phyloP scores from a whole-genome alignment of 1,284 basidiomycete species.

The Rhodotorula sp. region DNA sequence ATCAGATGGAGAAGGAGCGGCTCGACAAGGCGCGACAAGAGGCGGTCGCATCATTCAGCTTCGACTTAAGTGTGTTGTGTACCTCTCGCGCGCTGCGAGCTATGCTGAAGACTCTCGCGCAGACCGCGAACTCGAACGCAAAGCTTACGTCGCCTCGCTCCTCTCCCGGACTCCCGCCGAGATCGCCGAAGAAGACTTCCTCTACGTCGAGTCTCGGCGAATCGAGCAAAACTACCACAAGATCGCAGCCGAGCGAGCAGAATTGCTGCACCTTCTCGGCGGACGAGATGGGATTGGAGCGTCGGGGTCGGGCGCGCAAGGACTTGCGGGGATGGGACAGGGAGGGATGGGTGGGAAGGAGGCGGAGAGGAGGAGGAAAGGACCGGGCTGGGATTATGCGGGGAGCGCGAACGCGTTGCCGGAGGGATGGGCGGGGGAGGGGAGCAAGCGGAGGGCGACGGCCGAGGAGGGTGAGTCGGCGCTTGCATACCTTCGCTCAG shows the following conservation, averaged over 20 bases:
- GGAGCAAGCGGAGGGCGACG: slow-evolving; percentile 39
- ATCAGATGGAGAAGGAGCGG: slow-evolving; percentile 66
- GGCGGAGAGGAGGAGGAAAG: slow-evolving; percentile 29
- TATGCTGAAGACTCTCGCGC: slow-evolving; percentile 14
- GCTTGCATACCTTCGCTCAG: too few relatives aligned
- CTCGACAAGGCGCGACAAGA: slow-evolving; percentile 66
- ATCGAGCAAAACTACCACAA: slow-evolving; percentile 88
- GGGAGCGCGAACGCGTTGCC: slow-evolving; percentile 36
- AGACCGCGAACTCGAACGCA: slow-evolving; percentile 87
- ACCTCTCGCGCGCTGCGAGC: neutral
- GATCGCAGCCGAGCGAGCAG: slow-evolving; percentile 86
- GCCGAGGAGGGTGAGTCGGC: slow-evolving; percentile 34
- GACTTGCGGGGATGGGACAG: slow-evolving; percentile 23
- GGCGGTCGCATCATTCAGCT: slow-evolving; percentile 48
- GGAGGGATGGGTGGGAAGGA: slow-evolving; percentile 10
- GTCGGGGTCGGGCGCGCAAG: slow-evolving; percentile 23
- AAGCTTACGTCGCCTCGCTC: slow-evolving; percentile 79
- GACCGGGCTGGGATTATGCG: slow-evolving; percentile 36
- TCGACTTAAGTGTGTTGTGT: slow-evolving; percentile 45
- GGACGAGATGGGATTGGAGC: slow-evolving; percentile 47
- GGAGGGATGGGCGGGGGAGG: slow-evolving; percentile 41
- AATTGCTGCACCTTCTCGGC: slow-evolving; percentile 73
- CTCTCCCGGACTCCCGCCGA: slow-evolving; percentile 84
- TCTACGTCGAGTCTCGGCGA: slow-evolving; percentile 90
- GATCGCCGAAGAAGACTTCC: slow-evolving; percentile 90